Conservation (phyloP, 441 rosid species). For the Hura crepitans region DNA sequence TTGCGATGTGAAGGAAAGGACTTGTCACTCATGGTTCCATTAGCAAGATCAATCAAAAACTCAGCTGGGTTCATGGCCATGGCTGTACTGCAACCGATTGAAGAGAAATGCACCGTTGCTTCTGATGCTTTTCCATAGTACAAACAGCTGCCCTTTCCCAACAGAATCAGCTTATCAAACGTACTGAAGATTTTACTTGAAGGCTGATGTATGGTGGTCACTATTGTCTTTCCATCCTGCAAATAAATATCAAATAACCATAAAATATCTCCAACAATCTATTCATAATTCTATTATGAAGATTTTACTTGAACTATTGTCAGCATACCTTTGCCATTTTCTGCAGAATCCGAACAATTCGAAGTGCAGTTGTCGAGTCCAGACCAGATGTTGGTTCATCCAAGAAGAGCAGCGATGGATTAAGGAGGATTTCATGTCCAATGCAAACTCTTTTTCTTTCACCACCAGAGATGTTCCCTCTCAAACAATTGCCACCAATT, state of each 20-base stretch:
- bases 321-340: constrained; percentile 16
- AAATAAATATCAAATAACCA: neutral
- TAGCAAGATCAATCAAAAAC: constrained; percentile 21
- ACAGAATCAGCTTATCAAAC: constrained; percentile 15
- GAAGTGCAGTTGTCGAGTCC: constrained; percentile 13
- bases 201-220: constrained; percentile 17
- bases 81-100: constrained; percentile 14
- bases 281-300: too few species aligned
- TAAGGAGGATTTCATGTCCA: constrained; percentile 16
- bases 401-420: constrained; percentile 15
- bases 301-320: too few species aligned
- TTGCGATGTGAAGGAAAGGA: constrained; percentile 10
- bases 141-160: constrained; percentile 16
- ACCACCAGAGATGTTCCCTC: constrained; percentile 16
- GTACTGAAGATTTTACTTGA: constrained; percentile 14
- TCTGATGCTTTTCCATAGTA: constrained; percentile 16
- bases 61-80: constrained; percentile 19
- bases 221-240: constrained; percentile 15
- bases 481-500: constrained; percentile 6
- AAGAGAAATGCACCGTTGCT: constrained; percentile 15
- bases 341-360: constrained; percentile 16
- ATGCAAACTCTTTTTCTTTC: constrained; percentile 21
- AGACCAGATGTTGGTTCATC: constrained; percentile 19
- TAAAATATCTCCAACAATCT: too few species aligned
- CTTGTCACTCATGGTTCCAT: constrained; percentile 11